Conservation (phyloP, 2,329 filamentous ascomycete genomes). For the Ascochyta pisi region DNA sequence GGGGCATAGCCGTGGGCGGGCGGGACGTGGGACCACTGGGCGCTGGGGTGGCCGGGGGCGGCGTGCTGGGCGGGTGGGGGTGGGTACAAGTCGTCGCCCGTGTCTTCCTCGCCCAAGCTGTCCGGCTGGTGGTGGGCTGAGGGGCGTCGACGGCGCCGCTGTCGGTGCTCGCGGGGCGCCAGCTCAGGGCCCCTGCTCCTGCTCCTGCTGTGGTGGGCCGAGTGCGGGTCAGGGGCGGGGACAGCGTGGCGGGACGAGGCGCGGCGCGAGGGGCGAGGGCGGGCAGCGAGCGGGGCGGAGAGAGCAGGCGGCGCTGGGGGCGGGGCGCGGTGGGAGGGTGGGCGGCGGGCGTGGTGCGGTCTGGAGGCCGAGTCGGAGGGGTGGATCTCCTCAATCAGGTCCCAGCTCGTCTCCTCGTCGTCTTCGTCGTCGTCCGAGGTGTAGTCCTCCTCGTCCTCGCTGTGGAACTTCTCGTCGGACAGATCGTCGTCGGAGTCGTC, state of each 20-base stretch:
- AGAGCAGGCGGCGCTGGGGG: slow-evolving; percentile 36
- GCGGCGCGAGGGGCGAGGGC: slow-evolving; percentile 49
- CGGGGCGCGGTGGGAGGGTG: slow-evolving; percentile 39
- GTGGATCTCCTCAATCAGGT: slow-evolving; percentile 49
- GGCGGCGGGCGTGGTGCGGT: slow-evolving; percentile 40
- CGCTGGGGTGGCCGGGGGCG: slow-evolving; percentile 44
- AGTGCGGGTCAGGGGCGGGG: slow-evolving; percentile 40
- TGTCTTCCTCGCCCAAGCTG: slow-evolving; percentile 38
- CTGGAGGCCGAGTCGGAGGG: slow-evolving; percentile 59
- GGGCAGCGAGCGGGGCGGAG: slow-evolving; percentile 42
- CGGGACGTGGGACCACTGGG: slow-evolving; percentile 48
- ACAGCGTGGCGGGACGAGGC: slow-evolving; percentile 49
- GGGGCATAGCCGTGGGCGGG: slow-evolving; percentile 48
- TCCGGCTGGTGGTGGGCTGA: slow-evolving; percentile 37
- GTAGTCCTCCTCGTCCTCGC: slow-evolving; percentile 39
- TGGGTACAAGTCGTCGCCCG: slow-evolving; percentile 54
- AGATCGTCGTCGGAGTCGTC: slow-evolving; percentile 41
- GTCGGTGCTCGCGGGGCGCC: slow-evolving; percentile 38
- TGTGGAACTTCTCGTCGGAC: slow-evolving; percentile 43
- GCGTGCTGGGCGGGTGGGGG: slow-evolving; percentile 34
- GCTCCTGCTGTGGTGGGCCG: slow-evolving; percentile 44
- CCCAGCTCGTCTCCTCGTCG: slow-evolving; percentile 30
- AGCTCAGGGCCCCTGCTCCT: slow-evolving; percentile 29
- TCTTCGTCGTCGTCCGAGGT: slow-evolving; percentile 43
- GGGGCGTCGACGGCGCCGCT: slow-evolving; percentile 42